Evolutionary conservation across 2,329 filamentous ascomycete species (phyloP).

Genomic region (Cladosporium colombiae): DNA sequence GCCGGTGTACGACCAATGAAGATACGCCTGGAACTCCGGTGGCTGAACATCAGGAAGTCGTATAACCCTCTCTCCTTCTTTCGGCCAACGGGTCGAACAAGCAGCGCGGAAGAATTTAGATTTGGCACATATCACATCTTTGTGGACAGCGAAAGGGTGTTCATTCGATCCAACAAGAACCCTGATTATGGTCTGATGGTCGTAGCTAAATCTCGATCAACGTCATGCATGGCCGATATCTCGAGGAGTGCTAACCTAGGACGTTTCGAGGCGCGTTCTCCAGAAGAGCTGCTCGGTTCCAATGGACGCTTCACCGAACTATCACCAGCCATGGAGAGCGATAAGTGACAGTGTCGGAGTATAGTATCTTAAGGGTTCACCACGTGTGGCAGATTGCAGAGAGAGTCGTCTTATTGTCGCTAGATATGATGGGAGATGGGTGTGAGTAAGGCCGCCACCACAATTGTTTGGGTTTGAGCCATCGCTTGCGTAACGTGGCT

Average conservation of each 20-base stretch:
- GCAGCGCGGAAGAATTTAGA: constrained; percentile 25
- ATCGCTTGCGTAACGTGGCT: background rate
- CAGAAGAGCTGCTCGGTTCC: background rate
- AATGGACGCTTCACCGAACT: background rate
- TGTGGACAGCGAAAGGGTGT: constrained; percentile 20
- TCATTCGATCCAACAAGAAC: constrained; percentile 18
- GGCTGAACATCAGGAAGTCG: constrained; percentile 21
- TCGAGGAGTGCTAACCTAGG: background rate
- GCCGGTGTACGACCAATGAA: constrained; percentile 21
- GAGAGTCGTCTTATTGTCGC: background rate
- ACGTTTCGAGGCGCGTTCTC: background rate
- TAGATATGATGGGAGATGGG: background rate
- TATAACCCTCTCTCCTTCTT: constrained; percentile 21
- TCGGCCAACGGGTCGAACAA: constrained; percentile 18
- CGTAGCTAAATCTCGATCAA: background rate
- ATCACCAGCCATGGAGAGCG: background rate
- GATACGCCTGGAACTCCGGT: constrained; percentile 20
- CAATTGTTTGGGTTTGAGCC: background rate
- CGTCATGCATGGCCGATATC: background rate
- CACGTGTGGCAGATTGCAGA: background rate
- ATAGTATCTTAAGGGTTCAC: background rate
- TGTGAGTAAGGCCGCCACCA: background rate
- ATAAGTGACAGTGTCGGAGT: background rate
- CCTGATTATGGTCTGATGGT: constrained; percentile 5
- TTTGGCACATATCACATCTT: constrained; percentile 18